Percentiles rank a stretch among this genome's conserved stretches.
phyloP scores from a whole-genome alignment of 176 grass and related monocot species.

The Avena atlantica region DNA sequence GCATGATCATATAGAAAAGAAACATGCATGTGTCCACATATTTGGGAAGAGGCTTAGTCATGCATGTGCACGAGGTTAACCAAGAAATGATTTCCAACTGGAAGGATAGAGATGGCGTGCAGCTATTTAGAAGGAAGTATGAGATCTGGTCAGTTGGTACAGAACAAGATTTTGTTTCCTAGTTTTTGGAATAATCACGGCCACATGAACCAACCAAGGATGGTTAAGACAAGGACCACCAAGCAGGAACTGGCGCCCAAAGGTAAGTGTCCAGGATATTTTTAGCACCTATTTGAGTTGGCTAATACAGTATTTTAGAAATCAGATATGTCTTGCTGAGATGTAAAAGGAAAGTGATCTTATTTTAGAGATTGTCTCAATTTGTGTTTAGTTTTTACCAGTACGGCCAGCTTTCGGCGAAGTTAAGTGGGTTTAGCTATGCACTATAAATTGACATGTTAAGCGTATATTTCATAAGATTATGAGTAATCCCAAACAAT shows the following conservation, averaged over 20 bases:
- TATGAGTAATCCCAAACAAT: neutral
- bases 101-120: neutral
- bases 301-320: neutral
- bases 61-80: slow-evolving; percentile 13
- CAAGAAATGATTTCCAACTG: neutral
- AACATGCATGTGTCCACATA: neutral
- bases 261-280: slow-evolving; percentile 20
- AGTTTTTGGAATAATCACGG: neutral
- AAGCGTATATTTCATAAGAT: neutral
- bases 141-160: neutral
- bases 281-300: slow-evolving; percentile 19
- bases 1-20: neutral
- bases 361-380: slow-evolving; percentile 14
- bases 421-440: neutral
- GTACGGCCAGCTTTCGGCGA: neutral
- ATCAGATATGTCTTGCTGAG: slow-evolving; percentile 16
- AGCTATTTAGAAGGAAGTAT: slow-evolving; percentile 7
- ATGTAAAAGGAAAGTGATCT: neutral
- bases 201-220: neutral
- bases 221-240: neutral
- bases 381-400: neutral
- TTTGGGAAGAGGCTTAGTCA: neutral
- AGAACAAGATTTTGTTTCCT: neutral
- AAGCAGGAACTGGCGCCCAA: neutral
- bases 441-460: neutral